These are phyloP conservation scores for Sophora flavescens DNA, from an alignment of 306 rosid species.

Conservation along the genomic window DNA sequence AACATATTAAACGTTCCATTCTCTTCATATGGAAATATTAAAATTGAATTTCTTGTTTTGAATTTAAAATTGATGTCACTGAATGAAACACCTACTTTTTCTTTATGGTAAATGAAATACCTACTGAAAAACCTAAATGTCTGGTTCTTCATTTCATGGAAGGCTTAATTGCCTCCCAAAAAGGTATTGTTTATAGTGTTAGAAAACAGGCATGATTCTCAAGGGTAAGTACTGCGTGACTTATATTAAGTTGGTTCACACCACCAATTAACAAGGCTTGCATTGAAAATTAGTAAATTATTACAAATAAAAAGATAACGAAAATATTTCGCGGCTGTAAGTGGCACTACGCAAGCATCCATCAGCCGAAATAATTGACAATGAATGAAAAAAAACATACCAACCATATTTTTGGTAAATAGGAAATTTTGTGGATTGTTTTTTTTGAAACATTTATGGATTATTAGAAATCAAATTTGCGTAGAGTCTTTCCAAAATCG, in stretches of 20 bases:
- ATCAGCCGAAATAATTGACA: conserved; percentile 35
- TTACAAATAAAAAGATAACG: background rate
- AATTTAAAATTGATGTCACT: background rate
- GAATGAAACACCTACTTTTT: too few relatives aligned
- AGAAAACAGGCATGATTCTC: background rate
- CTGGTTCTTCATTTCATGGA: background rate
- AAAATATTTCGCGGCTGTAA: conserved; percentile 34
- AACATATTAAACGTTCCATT: background rate
- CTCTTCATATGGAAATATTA: background rate
- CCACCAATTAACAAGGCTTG: background rate
- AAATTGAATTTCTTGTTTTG: background rate
- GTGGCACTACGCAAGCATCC: background rate
- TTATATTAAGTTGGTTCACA: conserved; percentile 9
- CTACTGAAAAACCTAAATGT: background rate
- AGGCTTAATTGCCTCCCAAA: background rate
- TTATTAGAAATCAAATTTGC: conserved; percentile 6
- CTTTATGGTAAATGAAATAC: background rate
- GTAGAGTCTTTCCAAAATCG: conserved; percentile 14
- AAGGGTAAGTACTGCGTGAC: background rate
- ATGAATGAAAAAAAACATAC: background rate
- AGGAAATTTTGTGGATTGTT: too few relatives aligned
- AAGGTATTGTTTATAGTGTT: background rate
- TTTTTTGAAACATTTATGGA: too few relatives aligned
- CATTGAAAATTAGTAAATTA: background rate
- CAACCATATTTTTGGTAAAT: background rate